Base-by-base conservation (phyloP, 2,329 filamentous ascomycete species). In the Verticillium nonalfalfae region DNA sequence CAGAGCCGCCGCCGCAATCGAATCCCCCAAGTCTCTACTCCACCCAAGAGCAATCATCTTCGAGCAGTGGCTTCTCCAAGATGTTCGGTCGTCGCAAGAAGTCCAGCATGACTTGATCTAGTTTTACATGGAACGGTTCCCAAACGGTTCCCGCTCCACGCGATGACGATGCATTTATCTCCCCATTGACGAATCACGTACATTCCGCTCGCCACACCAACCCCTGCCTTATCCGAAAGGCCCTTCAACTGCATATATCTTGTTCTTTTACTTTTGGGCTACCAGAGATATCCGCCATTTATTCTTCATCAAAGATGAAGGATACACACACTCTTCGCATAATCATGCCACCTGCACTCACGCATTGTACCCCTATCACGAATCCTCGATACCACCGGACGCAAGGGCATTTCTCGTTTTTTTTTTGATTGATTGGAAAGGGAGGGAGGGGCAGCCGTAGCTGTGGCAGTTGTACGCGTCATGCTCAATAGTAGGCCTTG, bases 1-100 rank as follows among this genome's bases (percentile, higher is more conserved):
- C 88, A 14, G 87, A 81, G 38, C 89, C 90, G 3, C 86, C 88
- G 1, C 78, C 80, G 14, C 68, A 73, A 31, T 65, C 71, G 14
- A 64, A 68, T 2, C 67, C 67, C 7, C 33, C 60, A 18, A 67
- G 68, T 7, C 62, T 69, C n/a, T 70, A 72, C 26, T 67, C 67
- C 1, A 55, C 60, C 14, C 33, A 39, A 21, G 62, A 63, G 57
- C 59, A 64, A 35, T 71, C 71, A 18, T 73, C 76, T n/a, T 59
- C 59, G 50, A 67, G 70, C 58, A 75, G 71, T 57, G 74, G 78
- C 9, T 72, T 82, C 33, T 76, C 79, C 31, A 81, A 77, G 60
- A 77, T 82, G 70, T 83, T 83, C 68, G 72, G 76, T 54, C 76
- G 81, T 60, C 76, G 77, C 60, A 84, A 81, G 76, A 84, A 82